Percentiles rank a stretch among this genome's conserved stretches.
Conservation (phyloP, 345 rosid species). For the Ailanthus altissimus region DNA sequence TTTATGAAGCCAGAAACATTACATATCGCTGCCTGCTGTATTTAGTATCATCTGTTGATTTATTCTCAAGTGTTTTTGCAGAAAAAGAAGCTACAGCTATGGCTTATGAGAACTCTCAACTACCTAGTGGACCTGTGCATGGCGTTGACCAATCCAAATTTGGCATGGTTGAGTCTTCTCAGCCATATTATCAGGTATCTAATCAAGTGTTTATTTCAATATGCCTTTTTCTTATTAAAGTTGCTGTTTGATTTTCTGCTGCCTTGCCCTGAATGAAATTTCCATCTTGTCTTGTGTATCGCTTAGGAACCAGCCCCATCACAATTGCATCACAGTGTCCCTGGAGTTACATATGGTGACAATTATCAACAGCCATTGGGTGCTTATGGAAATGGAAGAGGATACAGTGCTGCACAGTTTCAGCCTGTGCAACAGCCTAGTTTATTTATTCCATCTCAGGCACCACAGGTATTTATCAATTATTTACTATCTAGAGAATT, state of each 20-base stretch:
- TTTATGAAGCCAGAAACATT: not conserved
- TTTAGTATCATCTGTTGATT: slow-evolving; percentile 4
- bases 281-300: slow-evolving; percentile 16
- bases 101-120: slow-evolving; percentile 45
- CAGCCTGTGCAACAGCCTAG: slow-evolving; percentile 48
- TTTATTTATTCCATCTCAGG: slow-evolving; percentile 72
- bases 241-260: slow-evolving; percentile 7
- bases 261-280: slow-evolving; percentile 10
- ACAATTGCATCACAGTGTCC: slow-evolving; percentile 52
- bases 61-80: slow-evolving; percentile 32
- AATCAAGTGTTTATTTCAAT: not conserved
- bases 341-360: slow-evolving; percentile 53
- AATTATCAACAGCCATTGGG: slow-evolving; percentile 58
- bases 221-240: not conserved
- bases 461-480: slow-evolving; percentile 56
- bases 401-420: slow-evolving; percentile 44
- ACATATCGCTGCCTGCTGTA: not conserved
- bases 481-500: not conserved
- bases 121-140: slow-evolving; percentile 31
- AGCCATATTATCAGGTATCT: slow-evolving; percentile 48
- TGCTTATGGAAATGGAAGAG: slow-evolving; percentile 46
- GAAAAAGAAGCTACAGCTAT: slow-evolving; percentile 51
- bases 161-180: slow-evolving; percentile 39
- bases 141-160: slow-evolving; percentile 35
- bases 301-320: slow-evolving; percentile 37